Base-by-base conservation (phyloP, 2,329 filamentous ascomycete species). In the Curvularia spicifera region DNA sequence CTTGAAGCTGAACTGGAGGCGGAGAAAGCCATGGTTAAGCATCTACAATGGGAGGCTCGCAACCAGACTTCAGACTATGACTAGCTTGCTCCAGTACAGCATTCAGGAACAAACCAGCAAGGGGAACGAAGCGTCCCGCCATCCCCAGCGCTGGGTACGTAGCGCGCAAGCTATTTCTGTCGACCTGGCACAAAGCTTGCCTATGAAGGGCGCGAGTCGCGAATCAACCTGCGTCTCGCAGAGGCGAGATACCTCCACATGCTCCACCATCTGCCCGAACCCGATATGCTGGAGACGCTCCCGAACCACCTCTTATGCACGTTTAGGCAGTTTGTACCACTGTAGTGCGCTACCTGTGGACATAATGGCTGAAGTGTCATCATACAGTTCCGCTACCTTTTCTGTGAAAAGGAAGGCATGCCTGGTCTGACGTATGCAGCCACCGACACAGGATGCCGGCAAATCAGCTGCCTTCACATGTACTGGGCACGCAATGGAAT, bases 1-100 rank as follows among this genome's bases (percentile, higher is more conserved):
- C 71, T 89, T 35, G 83, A 87, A 69, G 80, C 81, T 13, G 83
- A 87, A 70, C 73, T 79, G 42, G 83, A 86, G 68, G 80, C 84
- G 55, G 82, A 84, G 69, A 81, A 78, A 59, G 78, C 75, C 28
- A 71, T 82, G 37, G 66, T 71, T 29, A 62, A 63, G 50, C 67
- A 71, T 46, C 46, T 73, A 22, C 64, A 69, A 52, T 72, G 68
- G 68, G 57, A 68, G 47, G 46, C 56, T n/a, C 52, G 60, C n/a
- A 50, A 51, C 22, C 45, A 48, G 4, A 35, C 43, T 26, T 33
- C 29, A 3, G 62, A 50, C 18, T 9, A 47, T 24, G 60, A 50
- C 53, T 29, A 15, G 15, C 4, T 47, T 9, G 10, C 5, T n/a
- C 7, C 31, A 29, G 29, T 29, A 26, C 20, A 22, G 15, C 40